Conservation (phyloP, 2,329 filamentous ascomycete genomes). For the Nothopassalora personata region DNA sequence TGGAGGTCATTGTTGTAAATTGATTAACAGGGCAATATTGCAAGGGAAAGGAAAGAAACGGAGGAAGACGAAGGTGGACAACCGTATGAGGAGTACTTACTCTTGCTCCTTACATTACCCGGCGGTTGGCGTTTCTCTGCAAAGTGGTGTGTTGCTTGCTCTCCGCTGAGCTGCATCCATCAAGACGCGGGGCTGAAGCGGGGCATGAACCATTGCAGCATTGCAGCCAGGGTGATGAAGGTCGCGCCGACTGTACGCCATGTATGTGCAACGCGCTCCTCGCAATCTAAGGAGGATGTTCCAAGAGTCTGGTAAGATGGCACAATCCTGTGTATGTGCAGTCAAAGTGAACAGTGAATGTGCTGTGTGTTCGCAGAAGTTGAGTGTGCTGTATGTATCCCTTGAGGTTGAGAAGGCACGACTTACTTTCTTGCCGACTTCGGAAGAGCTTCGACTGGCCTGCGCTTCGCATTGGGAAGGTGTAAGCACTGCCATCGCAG, state of each 20-base stretch:
- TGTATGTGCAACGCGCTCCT: neutral
- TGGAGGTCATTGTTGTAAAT: constrained; percentile 40
- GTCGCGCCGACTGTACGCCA: neutral
- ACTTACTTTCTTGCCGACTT: neutral
- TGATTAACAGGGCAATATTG: too few species aligned
- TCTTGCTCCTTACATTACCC: neutral
- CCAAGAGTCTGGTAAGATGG: neutral
- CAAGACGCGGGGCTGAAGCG: neutral
- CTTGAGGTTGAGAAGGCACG: neutral
- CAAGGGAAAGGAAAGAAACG: neutral
- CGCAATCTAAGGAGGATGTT: neutral
- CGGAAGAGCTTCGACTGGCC: neutral
- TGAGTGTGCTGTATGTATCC: neutral
- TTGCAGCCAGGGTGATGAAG: too few species aligned
- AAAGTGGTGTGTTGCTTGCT: neutral
- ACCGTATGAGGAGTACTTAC: neutral
- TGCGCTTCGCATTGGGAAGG: neutral
- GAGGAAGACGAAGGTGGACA: neutral
- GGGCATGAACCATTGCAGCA: neutral
- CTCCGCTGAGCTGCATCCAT: neutral
- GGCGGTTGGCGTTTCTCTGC: neutral
- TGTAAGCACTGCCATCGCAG: neutral
- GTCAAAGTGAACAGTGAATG: too few species aligned
- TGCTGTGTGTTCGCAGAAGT: neutral
- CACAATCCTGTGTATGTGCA: too few species aligned